Percentiles rank a stretch among this genome's conserved stretches.
phyloP scores from a whole-genome alignment of 2,329 filamentous ascomycete species.

The Monosporascus ibericus region DNA sequence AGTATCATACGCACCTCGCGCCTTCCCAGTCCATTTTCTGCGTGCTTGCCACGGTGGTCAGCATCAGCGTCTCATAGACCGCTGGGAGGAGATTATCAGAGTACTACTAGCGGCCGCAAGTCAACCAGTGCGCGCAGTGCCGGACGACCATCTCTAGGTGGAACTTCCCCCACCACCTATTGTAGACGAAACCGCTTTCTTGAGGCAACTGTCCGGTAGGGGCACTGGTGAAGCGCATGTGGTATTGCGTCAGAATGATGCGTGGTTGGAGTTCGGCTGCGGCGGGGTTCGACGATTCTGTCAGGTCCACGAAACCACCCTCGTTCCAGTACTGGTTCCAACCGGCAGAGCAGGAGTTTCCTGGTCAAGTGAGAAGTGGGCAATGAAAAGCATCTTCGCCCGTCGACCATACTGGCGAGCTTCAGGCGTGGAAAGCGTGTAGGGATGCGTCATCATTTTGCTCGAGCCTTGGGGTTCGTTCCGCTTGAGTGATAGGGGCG shows the following conservation, averaged over 20 bases:
- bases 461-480: constrained; percentile 19
- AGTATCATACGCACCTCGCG: too few species aligned
- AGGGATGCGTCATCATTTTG: constrained; percentile 24
- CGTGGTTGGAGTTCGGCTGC: constrained; percentile 37
- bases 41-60: too few species aligned
- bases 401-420: background rate
- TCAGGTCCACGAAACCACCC: constrained; percentile 37
- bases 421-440: constrained; percentile 18
- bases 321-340: constrained; percentile 33
- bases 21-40: too few species aligned
- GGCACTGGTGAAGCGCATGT: constrained; percentile 36
- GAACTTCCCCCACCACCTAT: constrained; percentile 37
- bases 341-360: constrained; percentile 15
- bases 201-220: constrained; percentile 31
- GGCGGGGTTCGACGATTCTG: constrained; percentile 25
- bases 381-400: constrained; percentile 23
- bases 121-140: too few species aligned
- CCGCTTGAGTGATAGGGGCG: constrained; percentile 13
- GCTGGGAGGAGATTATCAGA: too few species aligned
- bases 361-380: constrained; percentile 26
- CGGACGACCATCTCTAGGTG: too few species aligned
- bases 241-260: constrained; percentile 37
- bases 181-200: constrained; percentile 39
- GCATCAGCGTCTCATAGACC: too few species aligned
- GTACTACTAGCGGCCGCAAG: too few species aligned